phyloP scores from a whole-genome alignment of 208 protist genomes.

The Herpetomonas muscarum region DNA sequence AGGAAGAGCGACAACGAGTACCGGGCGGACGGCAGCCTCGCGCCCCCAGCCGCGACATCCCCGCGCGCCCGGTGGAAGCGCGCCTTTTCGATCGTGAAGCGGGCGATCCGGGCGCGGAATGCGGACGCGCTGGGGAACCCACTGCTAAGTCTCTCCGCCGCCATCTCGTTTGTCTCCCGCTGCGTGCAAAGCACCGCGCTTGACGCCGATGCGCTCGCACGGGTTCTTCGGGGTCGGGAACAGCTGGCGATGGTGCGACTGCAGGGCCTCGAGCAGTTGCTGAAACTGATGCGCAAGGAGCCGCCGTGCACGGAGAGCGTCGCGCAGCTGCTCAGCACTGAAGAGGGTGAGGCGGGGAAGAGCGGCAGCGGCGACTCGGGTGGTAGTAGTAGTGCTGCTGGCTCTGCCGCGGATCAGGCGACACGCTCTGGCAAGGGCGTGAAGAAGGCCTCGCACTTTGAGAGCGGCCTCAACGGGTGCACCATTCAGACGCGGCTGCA shows the following conservation, averaged over 20 bases:
- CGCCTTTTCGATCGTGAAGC: conserved; percentile 21
- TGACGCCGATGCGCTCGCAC: conserved; percentile 7
- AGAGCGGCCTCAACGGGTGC: conserved; percentile 24
- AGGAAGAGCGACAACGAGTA: neutral
- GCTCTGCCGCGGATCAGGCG: neutral
- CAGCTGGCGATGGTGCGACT: conserved; percentile 19
- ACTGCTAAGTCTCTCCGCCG: conserved; percentile 10
- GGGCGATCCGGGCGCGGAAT: conserved; percentile 14
- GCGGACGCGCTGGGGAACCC: neutral
- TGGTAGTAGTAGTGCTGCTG: neutral
- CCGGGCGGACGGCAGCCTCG: neutral
- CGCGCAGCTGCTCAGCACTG: conserved; percentile 20
- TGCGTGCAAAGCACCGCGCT: conserved; percentile 19
- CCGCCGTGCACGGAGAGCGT: conserved; percentile 15
- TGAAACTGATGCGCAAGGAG: conserved; percentile 22
- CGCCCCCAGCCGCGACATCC: neutral
- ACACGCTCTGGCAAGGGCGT: conserved; percentile 1
- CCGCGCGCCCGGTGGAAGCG: conserved; percentile 10
- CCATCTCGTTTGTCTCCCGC: conserved; percentile 19
- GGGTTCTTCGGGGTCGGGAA: conserved; percentile 15
- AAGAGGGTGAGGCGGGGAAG: neutral
- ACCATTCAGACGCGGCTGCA: conserved; percentile 10
- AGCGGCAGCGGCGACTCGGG: neutral
- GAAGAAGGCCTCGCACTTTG: conserved; percentile 8
- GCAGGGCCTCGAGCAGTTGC: conserved; percentile 26